Conservation (phyloP, 306 rosid species). For the Vicia villosa region DNA sequence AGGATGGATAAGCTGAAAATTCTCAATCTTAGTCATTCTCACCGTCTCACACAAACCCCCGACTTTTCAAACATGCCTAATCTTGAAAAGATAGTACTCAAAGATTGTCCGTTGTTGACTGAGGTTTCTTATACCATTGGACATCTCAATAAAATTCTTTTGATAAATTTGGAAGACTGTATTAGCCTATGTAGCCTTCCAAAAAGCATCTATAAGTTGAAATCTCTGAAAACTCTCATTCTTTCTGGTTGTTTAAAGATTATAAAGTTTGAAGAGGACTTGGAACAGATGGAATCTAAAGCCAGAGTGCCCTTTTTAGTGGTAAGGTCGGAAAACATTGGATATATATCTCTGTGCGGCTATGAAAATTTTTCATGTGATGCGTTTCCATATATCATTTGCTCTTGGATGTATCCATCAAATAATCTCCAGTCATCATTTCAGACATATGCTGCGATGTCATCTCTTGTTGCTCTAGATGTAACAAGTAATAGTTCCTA, state of each 20-base stretch:
- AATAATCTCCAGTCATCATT: not conserved
- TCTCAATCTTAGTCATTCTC: constrained; percentile 49
- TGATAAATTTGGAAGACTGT: constrained; percentile 40
- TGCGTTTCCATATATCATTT: constrained; percentile 30
- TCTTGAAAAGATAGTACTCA: constrained; percentile 40
- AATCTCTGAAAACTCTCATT: constrained; percentile 32
- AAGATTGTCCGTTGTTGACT: constrained; percentile 34
- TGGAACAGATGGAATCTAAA: too few relatives aligned
- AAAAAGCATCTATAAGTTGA: constrained; percentile 40
- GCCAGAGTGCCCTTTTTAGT: constrained; percentile 40
- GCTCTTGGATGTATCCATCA: constrained; percentile 43
- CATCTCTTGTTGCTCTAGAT: not conserved
- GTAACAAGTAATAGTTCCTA: not conserved
- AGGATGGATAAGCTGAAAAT: constrained; percentile 31
- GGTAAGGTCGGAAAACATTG: constrained; percentile 22
- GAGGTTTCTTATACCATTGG: constrained; percentile 33
- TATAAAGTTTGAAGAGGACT: constrained; percentile 39
- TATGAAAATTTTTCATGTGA: constrained; percentile 25
- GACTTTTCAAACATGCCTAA: constrained; percentile 47
- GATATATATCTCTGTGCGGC: constrained; percentile 40
- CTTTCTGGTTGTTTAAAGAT: constrained; percentile 41
- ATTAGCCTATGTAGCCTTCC: constrained; percentile 19
- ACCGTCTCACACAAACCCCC: constrained; percentile 25
- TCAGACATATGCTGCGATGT: not conserved
- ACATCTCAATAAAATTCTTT: not conserved